These are phyloP conservation scores for Aspergillus latus DNA, from an alignment of 2,329 filamentous ascomycete species.

Conservation along the genomic window DNA sequence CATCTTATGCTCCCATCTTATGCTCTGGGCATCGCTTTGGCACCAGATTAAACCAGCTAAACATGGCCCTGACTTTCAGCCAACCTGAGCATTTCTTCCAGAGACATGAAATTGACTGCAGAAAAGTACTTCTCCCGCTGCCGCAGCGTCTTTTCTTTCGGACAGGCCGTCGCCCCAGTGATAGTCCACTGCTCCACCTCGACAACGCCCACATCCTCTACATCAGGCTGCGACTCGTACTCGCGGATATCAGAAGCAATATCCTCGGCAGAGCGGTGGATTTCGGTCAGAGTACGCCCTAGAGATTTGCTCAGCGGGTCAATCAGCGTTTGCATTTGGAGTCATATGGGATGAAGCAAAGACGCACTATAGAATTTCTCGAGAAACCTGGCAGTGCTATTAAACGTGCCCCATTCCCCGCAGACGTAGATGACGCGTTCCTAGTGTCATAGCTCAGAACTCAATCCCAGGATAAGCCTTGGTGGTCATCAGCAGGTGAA, in stretches of 20 bases:
- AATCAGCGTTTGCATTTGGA: too few species aligned
- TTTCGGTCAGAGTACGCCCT: too few species aligned
- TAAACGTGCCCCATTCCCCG: conserved; percentile 9
- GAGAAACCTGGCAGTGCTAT: neutral
- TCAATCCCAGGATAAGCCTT: too few species aligned
- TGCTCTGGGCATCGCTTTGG: too few species aligned
- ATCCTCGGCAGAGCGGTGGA: neutral
- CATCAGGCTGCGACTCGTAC: neutral
- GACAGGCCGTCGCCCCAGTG: conserved; percentile 3
- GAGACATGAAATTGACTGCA: neutral
- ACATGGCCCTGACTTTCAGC: neutral
- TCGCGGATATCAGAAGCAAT: neutral
- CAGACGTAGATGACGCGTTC: conserved; percentile 2
- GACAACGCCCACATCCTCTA: neutral
- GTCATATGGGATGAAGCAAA: neutral
- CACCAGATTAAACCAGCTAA: neutral
- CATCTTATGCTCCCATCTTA: too few species aligned
- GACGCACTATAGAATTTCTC: conserved; percentile 5
- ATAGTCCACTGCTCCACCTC: conserved; percentile 4
- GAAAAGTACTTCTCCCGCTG: conserved; percentile 8
- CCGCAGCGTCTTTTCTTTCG: neutral
- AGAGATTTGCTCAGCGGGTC: too few species aligned
- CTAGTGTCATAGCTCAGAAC: neutral
- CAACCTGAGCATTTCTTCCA: conserved; percentile 1
- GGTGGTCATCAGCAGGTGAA: neutral